Evolutionary conservation across 352 stramenopile genomes (phyloP).

Genomic region (Pythium insidiosum): DNA sequence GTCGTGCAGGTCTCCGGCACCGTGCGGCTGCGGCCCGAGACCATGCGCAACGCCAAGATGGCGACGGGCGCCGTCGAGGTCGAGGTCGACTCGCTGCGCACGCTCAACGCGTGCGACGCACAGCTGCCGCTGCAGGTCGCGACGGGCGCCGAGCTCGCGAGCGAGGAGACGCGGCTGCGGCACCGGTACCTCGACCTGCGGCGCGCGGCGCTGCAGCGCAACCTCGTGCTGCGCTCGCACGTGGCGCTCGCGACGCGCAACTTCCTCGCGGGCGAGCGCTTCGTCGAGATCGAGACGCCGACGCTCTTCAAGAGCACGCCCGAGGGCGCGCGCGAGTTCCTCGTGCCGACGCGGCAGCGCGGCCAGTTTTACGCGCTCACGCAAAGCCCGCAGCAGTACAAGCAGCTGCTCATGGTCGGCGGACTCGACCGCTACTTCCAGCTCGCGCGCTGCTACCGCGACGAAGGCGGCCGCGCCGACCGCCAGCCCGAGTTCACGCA

Average conservation of each 20-base stretch:
- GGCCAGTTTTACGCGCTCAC: slow-evolving; percentile 83
- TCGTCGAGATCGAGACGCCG: slow-evolving; percentile 85
- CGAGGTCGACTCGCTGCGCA: slow-evolving; percentile 43
- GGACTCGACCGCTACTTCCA: slow-evolving; percentile 87
- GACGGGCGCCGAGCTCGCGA: slow-evolving; percentile 42
- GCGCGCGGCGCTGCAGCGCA: slow-evolving; percentile 63
- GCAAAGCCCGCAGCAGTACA: slow-evolving; percentile 90
- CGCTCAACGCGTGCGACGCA: slow-evolving; percentile 55
- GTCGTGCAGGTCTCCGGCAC: slow-evolving; percentile 58
- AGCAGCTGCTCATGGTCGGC: slow-evolving; percentile 88
- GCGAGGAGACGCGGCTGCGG: slow-evolving; percentile 66
- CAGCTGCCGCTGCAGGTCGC: slow-evolving; percentile 59
- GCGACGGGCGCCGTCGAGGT: slow-evolving; percentile 70
- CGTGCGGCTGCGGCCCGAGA: slow-evolving; percentile 42
- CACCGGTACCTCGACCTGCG: slow-evolving; percentile 81
- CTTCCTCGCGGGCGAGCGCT: slow-evolving; percentile 58
- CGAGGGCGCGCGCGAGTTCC: slow-evolving; percentile 80
- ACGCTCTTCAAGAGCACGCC: slow-evolving; percentile 86
- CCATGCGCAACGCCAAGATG: slow-evolving; percentile 70
- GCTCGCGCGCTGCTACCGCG: slow-evolving; percentile 84
- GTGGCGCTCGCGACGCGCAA: slow-evolving; percentile 64
- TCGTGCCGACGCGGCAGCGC: slow-evolving; percentile 65
- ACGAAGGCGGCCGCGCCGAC: slow-evolving; percentile 83
- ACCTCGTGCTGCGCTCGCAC: slow-evolving; percentile 66
- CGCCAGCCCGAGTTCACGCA: slow-evolving; percentile 89